phyloP scores from a whole-genome alignment of 495 filamentous ascomycete species.

The Tuber melanosporum region DNA sequence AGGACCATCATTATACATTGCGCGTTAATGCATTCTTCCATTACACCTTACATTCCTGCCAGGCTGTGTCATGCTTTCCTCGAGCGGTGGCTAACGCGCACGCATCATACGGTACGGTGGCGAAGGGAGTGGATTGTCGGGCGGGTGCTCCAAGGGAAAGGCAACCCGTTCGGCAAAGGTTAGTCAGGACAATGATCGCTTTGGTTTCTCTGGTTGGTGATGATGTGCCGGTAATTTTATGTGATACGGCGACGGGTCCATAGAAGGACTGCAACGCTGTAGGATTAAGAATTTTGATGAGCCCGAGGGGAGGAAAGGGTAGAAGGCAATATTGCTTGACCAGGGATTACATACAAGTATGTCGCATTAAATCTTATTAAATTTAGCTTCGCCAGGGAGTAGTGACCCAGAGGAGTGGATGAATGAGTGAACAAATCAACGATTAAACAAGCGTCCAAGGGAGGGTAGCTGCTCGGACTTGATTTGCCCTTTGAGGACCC shows the following conservation, averaged over 20 bases:
- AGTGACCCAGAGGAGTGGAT: background rate
- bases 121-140: background rate
- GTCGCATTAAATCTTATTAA: background rate
- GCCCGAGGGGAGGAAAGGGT: background rate
- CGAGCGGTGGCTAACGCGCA: background rate
- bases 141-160: background rate
- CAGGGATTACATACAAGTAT: too few relatives aligned
- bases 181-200: background rate
- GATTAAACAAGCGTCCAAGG: background rate
- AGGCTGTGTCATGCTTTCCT: background rate
- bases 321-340: background rate
- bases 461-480: background rate
- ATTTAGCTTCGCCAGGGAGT: background rate
- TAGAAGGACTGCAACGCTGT: background rate
- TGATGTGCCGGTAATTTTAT: background rate
- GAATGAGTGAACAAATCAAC: background rate
- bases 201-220: background rate
- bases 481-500: background rate
- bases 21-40: background rate
- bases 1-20: background rate
- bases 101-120: background rate
- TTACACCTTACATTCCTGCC: background rate
- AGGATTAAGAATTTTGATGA: background rate
- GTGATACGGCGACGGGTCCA: background rate
- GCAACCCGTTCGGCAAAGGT: too few relatives aligned